phyloP scores from a whole-genome alignment of 1,284 basidiomycete genomes.

The Sporisorium iseilematis-ciliati region DNA sequence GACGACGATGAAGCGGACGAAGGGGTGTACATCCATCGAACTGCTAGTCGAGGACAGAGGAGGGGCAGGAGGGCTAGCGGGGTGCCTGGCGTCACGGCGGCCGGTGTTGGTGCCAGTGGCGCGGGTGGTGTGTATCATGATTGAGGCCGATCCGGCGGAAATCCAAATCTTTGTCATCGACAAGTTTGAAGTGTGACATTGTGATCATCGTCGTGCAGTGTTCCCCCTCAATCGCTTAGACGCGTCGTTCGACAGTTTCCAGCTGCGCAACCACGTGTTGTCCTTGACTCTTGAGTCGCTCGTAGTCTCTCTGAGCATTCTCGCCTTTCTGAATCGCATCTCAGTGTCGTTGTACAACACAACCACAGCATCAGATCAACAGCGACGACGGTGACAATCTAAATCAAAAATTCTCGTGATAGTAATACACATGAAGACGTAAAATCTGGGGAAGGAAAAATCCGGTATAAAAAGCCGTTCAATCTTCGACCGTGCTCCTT shows the following conservation, averaged over 20 bases:
- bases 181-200: no score
- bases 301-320: no score
- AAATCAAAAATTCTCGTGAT: not conserved
- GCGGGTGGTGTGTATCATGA: slow-evolving; percentile 20
- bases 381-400: no score
- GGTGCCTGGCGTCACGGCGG: slow-evolving; percentile 6
- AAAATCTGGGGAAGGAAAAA: not conserved
- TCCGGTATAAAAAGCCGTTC: not conserved
- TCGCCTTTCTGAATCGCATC: no score
- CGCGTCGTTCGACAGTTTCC: no score
- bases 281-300: no score
- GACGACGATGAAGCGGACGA: slow-evolving; percentile 42
- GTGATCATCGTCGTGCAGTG: no score
- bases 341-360: no score
- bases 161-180: no score
- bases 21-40: slow-evolving; percentile 58
- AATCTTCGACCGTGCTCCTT: not conserved
- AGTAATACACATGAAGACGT: not conserved
- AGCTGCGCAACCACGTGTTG: no score
- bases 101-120: not conserved
- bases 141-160: not conserved
- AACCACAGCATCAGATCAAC: no score
- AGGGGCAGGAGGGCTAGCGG: slow-evolving; percentile 11
- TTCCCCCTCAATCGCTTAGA: no score
- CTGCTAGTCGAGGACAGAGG: not conserved